Base-by-base conservation (phyloP, 2,329 filamentous ascomycete genomes). In the Trichoderma brevicompactum region DNA sequence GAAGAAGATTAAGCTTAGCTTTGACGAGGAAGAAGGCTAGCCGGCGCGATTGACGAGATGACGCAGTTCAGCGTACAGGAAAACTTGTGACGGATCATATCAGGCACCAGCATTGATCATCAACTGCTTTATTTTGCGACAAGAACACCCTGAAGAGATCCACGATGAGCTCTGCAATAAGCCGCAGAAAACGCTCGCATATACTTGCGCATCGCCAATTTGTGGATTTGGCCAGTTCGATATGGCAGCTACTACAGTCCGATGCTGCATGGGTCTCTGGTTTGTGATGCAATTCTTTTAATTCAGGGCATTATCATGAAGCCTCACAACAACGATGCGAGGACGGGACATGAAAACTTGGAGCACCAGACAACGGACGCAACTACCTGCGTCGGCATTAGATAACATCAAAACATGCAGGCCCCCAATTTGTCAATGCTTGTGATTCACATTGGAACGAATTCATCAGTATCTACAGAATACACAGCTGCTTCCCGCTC, bases 1-100 rank as follows among this genome's bases (percentile, higher is more conserved):
- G 5, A 86, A 86, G 75, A 89, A 89, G 78, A 85, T 90, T 66
- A 89, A 89, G 78, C 78, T 90, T 52, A 90, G 87, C 75, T 90
- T 90, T 72, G 85, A 85, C 32, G 84, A 89, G 65, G 86, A 88
- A 17, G 84, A 87, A 40, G 80, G 77, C 19, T 77, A 63, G 17
- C 9, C 34, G n/a, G 8, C 2, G 0, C 6, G 2, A 19, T 7
- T 13, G 5, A 36, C 12, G 5, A n/a, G 1, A 15, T 6, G 19
- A 1, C 58, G 13, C 7, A 10, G 36, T 10, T 38, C 7, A 38
- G 36, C 36, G 2, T 10, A 38, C 3, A 10, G 23, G 23, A 28
- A 28, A 28, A 28, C 23, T 38, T 34, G 2, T 34, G 41, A 34
- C n/a, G 10, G 17, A 23, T 15, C 4, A 54, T 10, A 4, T 13